A percentile compares a stretch with the other conserved stretches of the same genome.
Conservation (phyloP, 305 asterid species). For the Ajuga reptans region DNA sequence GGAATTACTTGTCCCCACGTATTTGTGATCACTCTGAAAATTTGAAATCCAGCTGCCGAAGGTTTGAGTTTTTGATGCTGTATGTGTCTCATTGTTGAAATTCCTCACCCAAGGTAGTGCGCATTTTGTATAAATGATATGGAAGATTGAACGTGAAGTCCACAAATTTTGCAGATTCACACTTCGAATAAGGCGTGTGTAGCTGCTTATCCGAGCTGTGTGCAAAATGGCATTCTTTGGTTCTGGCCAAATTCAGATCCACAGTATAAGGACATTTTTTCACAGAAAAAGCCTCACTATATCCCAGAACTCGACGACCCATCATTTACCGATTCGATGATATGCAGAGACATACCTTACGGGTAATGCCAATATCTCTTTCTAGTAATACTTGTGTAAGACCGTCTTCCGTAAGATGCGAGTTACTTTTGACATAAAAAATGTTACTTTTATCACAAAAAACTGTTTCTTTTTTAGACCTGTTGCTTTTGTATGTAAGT, state of each 20-base stretch:
- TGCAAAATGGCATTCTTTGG: slow-evolving; percentile 82
- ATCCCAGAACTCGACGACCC: slow-evolving; percentile 89
- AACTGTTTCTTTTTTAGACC: background rate
- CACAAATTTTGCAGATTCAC: slow-evolving; percentile 49
- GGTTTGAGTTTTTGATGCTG: slow-evolving; percentile 4
- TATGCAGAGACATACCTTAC: slow-evolving; percentile 64
- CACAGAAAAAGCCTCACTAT: slow-evolving; percentile 60
- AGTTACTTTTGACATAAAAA: no score
- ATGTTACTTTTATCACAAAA: no score
- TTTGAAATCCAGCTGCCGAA: background rate
- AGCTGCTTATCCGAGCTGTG: slow-evolving; percentile 71
- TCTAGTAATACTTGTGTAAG: no score
- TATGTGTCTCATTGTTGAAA: background rate
- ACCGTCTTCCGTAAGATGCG: no score
- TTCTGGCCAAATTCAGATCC: slow-evolving; percentile 88
- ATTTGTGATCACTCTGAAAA: background rate
- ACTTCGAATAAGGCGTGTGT: slow-evolving; percentile 78
- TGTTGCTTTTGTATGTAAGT: no score
- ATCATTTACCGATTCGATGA: slow-evolving; percentile 41
- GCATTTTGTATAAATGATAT: background rate
- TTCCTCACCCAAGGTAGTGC: background rate
- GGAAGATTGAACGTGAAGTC: background rate
- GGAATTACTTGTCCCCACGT: background rate
- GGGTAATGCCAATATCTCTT: slow-evolving; percentile 49
- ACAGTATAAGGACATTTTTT: slow-evolving; percentile 41